Percentiles rank a stretch among this genome's conserved stretches.
phyloP scores from a whole-genome alignment of 257 asterid species.

The Solanum dulcamara region DNA sequence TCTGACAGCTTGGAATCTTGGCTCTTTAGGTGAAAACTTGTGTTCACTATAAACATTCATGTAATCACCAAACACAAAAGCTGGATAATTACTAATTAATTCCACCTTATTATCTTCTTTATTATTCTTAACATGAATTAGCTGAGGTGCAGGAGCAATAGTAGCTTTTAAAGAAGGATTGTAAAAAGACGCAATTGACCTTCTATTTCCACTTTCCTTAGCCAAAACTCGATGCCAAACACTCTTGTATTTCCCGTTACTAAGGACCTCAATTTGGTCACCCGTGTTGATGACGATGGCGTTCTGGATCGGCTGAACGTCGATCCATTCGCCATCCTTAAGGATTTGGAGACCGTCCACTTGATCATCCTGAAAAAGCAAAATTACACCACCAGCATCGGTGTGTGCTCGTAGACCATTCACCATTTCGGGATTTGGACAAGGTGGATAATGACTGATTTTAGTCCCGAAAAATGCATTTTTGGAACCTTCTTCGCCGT shows the following conservation, averaged over 20 bases:
- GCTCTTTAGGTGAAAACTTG: conserved; percentile 74
- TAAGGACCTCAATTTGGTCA: conserved; percentile 74
- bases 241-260: conserved; percentile 80
- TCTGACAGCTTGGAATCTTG: conserved; percentile 64
- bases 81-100: conserved; percentile 31
- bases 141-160: conserved; percentile 44
- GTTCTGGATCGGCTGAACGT: conserved; percentile 57
- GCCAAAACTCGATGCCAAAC: conserved; percentile 70
- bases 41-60: conserved; percentile 63
- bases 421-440: conserved; percentile 57
- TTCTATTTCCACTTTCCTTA: conserved; percentile 37
- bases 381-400: conserved; percentile 78
- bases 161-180: conserved; percentile 68
- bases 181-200: conserved; percentile 74
- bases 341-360: conserved; percentile 66
- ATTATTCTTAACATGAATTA: background rate
- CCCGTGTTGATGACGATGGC: conserved; percentile 72
- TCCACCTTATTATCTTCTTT: background rate
- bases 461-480: conserved; percentile 77
- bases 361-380: conserved; percentile 71
- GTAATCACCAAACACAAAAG: conserved; percentile 66
- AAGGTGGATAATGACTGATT: conserved; percentile 86
- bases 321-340: conserved; percentile 60
- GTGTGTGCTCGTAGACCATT: conserved; percentile 87
- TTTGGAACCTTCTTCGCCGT: conserved; percentile 13